phyloP scores from a whole-genome alignment of 2,329 filamentous ascomycete genomes.

The Rasamsonia emersonii region DNA sequence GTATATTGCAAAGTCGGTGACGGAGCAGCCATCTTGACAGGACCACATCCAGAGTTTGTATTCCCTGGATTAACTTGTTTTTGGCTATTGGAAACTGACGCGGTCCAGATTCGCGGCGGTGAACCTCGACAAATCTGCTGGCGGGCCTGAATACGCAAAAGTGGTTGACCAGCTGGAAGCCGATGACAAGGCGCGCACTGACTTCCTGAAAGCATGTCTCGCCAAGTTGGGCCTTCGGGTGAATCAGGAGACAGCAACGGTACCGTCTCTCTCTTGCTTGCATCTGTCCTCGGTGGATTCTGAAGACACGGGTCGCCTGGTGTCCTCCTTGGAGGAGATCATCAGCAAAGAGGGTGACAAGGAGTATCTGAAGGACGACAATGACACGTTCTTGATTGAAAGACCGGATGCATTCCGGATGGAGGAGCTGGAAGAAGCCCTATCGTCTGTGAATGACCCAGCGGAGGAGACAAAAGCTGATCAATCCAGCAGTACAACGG shows the following conservation, averaged over 20 bases:
- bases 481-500: conserved; percentile 19
- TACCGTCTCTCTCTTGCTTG: conserved; percentile 72
- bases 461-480: conserved; percentile 18
- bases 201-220: conserved; percentile 73
- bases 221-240: conserved; percentile 73
- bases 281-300: conserved; percentile 67
- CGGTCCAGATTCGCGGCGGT: conserved; percentile 63
- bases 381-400: conserved; percentile 74
- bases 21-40: conserved; percentile 70
- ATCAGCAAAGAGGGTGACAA: conserved; percentile 60
- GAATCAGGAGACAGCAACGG: conserved; percentile 56
- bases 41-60: conserved; percentile 82
- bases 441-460: conserved; percentile 36
- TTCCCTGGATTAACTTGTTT: conserved; percentile 10
- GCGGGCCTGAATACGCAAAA: conserved; percentile 59
- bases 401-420: conserved; percentile 56
- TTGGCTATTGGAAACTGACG: conserved; percentile 14
- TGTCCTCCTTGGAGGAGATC: conserved; percentile 54
- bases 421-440: conserved; percentile 45
- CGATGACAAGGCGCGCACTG: conserved; percentile 60
- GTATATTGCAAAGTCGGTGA: conserved; percentile 77
- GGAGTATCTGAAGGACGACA: conserved; percentile 68
- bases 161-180: conserved; percentile 59
- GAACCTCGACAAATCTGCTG: conserved; percentile 63
- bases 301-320: conserved; percentile 58